phyloP scores from a whole-genome alignment of 495 filamentous ascomycete species.

The Aspergillus heteromorphus region DNA sequence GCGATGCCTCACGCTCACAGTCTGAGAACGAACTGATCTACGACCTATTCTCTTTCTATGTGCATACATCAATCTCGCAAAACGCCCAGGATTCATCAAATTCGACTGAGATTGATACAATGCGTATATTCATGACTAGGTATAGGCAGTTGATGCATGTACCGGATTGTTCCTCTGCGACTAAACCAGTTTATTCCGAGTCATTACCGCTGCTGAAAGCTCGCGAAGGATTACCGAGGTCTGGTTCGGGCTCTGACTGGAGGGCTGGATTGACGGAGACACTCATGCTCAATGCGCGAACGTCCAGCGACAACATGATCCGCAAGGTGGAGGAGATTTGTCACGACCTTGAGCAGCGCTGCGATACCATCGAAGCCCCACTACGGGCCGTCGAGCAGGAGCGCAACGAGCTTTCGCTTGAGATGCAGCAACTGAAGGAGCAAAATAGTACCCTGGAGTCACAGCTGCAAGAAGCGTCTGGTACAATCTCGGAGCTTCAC shows the following conservation, averaged over 20 bases:
- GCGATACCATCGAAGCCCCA: constrained; percentile 44
- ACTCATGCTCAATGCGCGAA: constrained; percentile 28
- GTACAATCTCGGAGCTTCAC: constrained; percentile 1
- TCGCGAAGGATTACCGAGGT: constrained; percentile 4
- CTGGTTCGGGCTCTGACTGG: constrained; percentile 38
- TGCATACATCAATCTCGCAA: constrained; percentile 14
- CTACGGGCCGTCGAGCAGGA: constrained; percentile 40
- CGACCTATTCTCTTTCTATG: constrained; percentile 25
- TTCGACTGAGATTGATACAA: background rate
- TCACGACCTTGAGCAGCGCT: constrained; percentile 51
- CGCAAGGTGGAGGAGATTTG: constrained; percentile 47
- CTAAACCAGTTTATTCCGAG: constrained; percentile 8
- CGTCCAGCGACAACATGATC: constrained; percentile 37
- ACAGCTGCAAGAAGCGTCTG: constrained; percentile 20
- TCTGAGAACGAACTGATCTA: constrained; percentile 28
- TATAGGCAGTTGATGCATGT: constrained; percentile 9
- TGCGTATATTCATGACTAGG: constrained; percentile 14
- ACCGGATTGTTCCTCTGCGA: constrained; percentile 15
- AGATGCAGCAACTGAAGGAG: constrained; percentile 22
- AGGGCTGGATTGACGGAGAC: constrained; percentile 32
- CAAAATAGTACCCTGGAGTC: constrained; percentile 25
- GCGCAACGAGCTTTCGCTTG: constrained; percentile 28
- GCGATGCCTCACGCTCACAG: constrained; percentile 15
- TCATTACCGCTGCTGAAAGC: constrained; percentile 7
- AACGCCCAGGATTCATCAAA: background rate